Evolutionary conservation across 2,329 filamentous ascomycete species (phyloP).

Genomic region (Curvularia sp.): DNA sequence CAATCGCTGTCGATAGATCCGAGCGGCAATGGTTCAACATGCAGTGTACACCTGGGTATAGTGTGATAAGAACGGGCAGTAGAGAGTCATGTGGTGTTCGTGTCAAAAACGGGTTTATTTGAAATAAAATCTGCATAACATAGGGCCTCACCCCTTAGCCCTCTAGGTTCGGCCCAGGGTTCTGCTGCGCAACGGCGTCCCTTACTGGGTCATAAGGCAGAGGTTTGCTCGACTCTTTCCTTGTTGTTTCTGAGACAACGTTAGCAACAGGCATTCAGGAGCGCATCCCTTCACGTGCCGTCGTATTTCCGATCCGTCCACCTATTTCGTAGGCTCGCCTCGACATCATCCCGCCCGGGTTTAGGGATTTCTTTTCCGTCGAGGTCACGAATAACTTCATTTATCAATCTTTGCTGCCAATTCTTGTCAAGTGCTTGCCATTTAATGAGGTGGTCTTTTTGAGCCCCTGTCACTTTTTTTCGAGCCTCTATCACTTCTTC

Average conservation of each 20-base stretch:
- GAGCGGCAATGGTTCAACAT: background rate
- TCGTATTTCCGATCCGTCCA: background rate
- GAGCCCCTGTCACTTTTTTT: background rate
- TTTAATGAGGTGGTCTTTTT: background rate
- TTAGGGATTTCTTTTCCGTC: background rate
- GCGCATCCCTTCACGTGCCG: background rate
- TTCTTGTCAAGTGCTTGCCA: background rate
- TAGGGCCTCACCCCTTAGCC: background rate
- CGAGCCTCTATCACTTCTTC: no score
- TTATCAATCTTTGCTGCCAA: background rate
- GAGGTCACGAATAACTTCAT: background rate
- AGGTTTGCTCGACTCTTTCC: background rate
- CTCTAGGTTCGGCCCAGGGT: background rate
- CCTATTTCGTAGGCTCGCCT: background rate
- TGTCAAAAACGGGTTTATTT: constrained; percentile 1
- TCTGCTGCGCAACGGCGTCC: background rate
- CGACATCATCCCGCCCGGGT: background rate
- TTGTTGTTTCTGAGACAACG: background rate
- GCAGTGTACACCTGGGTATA: background rate
- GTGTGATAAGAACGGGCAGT: constrained; percentile 2
- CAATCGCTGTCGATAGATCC: background rate
- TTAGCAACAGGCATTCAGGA: background rate
- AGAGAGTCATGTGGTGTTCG: constrained; percentile 3
- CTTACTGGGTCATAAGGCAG: background rate
- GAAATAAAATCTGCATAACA: background rate